phyloP scores from a whole-genome alignment of 352 stramenopile genomes.

The Phytophthora sansomeana region DNA sequence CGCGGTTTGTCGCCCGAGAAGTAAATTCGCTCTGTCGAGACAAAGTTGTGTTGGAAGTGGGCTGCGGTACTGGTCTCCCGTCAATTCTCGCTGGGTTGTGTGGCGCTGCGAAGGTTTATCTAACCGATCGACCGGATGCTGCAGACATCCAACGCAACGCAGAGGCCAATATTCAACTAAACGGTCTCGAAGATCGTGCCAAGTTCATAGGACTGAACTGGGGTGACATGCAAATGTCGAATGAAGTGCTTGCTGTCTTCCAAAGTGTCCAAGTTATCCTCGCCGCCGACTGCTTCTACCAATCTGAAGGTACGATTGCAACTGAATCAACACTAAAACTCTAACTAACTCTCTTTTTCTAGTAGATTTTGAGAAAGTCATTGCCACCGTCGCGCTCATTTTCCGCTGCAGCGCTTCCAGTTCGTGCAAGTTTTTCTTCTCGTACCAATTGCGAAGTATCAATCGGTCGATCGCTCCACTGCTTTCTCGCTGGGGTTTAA shows the following conservation, averaged over 20 bases:
- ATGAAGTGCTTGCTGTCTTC: constrained; percentile 41
- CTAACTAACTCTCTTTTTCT: neutral
- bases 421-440: constrained; percentile 57
- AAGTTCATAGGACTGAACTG: constrained; percentile 59
- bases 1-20: constrained; percentile 56
- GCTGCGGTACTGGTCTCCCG: constrained; percentile 72
- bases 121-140: constrained; percentile 65
- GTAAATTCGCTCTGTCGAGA: constrained; percentile 29
- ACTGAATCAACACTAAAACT: neutral
- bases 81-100: constrained; percentile 65
- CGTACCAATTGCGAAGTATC: constrained; percentile 76
- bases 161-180: constrained; percentile 60
- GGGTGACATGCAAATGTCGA: constrained; percentile 46
- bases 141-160: constrained; percentile 58
- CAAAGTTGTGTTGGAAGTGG: constrained; percentile 69
- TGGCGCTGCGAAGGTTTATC: constrained; percentile 47
- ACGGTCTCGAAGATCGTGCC: constrained; percentile 41
- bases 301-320: constrained; percentile 50
- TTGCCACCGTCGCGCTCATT: constrained; percentile 70
- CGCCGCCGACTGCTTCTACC: constrained; percentile 79
- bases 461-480: constrained; percentile 65
- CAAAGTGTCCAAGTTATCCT: constrained; percentile 55
- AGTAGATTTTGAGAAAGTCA: constrained; percentile 76
- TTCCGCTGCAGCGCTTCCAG: constrained; percentile 51
- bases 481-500: constrained; percentile 59